These are phyloP conservation scores for Pyrenophora seminiperda DNA, from an alignment of 2,329 filamentous ascomycete genomes.

Conservation along the genomic window DNA sequence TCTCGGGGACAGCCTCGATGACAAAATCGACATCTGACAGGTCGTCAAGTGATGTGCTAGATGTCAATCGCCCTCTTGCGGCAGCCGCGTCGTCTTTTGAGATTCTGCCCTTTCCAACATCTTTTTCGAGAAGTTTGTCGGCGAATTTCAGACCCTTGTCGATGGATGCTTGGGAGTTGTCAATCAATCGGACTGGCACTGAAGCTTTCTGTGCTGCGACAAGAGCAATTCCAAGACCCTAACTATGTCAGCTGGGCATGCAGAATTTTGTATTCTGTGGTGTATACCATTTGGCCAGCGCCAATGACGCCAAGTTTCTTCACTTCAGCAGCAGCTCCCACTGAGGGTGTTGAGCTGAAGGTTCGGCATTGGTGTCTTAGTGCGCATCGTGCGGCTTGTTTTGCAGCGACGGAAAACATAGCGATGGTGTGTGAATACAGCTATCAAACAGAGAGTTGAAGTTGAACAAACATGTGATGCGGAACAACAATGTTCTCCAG, in stretches of 20 bases:
- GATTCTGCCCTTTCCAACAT: conserved; percentile 85
- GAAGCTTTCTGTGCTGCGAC: conserved; percentile 85
- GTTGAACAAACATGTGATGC: conserved; percentile 25
- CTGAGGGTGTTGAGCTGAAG: conserved; percentile 71
- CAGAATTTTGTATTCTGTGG: neutral
- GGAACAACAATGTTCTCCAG: conserved; percentile 6
- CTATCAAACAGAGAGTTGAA: neutral
- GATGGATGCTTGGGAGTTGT: conserved; percentile 80
- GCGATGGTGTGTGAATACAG: neutral
- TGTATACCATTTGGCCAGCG: conserved; percentile 88
- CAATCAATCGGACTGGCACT: conserved; percentile 84
- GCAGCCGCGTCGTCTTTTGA: conserved; percentile 80
- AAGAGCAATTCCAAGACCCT: conserved; percentile 95
- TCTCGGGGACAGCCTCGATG: conserved; percentile 96
- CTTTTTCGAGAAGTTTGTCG: conserved; percentile 91
- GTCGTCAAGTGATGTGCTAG: conserved; percentile 75
- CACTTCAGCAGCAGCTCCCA: conserved; percentile 70
- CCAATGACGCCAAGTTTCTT: conserved; percentile 90
- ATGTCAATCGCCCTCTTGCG: conserved; percentile 69
- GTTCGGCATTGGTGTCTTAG: conserved; percentile 45
- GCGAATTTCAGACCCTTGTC: conserved; percentile 91
- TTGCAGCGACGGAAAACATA: conserved; percentile 45
- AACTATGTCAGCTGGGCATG: conserved; percentile 26
- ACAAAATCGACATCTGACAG: conserved; percentile 90
- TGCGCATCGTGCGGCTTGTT: conserved; percentile 29